Evolutionary conservation across 108 stramenopile species (phyloP), one percentile per base, ranked within the genome.

Genomic region (Pseudonitzschia pungens): DNA sequence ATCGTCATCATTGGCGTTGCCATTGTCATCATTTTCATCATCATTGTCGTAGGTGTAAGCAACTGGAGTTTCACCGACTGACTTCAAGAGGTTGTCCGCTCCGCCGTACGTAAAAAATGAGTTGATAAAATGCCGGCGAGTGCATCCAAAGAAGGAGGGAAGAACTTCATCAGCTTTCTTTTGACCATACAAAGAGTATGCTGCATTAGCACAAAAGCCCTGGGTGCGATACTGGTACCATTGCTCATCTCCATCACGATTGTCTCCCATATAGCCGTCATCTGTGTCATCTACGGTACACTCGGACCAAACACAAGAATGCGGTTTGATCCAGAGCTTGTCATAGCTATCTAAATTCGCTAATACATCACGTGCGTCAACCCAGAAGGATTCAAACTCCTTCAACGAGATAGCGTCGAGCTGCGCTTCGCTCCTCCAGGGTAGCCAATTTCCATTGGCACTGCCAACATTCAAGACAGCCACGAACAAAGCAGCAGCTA

Each of bases 91-190:
- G 8, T 14, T 80, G 32, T 86, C 83, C 7, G 74, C 75, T 42
- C 84, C 82, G 20, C 60, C 66, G 41, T 77, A 77, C 48, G 87
- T 83, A 73, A 88, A 86, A 65, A 86, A 88, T 0, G 84, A 83
- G 62, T 88, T 83, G 69, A 88, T 86, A 45, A 73, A 88, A 42
- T 71, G 59, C 0, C 44, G 20, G 31, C 70, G 57, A 22, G 40
- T 54, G 69, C 87, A 79, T 42, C 68, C 58, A 33, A 55, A 67
- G 24, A 26, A 43, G 21, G 31, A 41, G 15, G 44, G 51, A 2
- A 48, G 16, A 44, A 18, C 48, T 18, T 16, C 32, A 18, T 56
- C 44, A 40, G 18, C 28, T n/a, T 56, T 55, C 65, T 81, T 81
- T 24, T 72, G 71, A 14, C 84, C 83, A 32, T 84, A 83, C 36